A percentile compares a stretch with the other conserved stretches of the same genome.
phyloP scores from a whole-genome alignment of 805 yeast genomes.

The Kuraishia hungarica region DNA sequence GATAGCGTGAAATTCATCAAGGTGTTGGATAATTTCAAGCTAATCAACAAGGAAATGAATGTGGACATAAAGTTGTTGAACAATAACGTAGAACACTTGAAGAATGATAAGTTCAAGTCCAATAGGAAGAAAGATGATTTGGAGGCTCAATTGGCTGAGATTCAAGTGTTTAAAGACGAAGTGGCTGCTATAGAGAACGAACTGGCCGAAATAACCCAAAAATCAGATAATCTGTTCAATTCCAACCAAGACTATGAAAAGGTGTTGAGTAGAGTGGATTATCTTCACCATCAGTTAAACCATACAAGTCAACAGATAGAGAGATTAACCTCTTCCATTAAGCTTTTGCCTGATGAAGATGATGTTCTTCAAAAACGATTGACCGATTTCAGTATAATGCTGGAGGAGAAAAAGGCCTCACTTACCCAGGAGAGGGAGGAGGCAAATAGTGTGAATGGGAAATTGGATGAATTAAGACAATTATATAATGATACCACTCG shows the following conservation, averaged over 20 bases:
- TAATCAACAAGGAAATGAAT: conserved; percentile 67
- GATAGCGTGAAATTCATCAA: conserved; percentile 92
- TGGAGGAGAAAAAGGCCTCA: conserved; percentile 7
- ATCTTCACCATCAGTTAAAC: conserved; percentile 36
- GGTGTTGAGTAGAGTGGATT: conserved; percentile 54
- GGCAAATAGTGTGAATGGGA: conserved; percentile 9
- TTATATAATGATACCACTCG: conserved; percentile 30
- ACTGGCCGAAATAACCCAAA: conserved; percentile 43
- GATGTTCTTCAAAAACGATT: conserved; percentile 30
- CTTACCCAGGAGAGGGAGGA: conserved; percentile 14
- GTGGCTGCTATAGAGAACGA: conserved; percentile 39
- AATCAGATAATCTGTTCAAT: conserved; percentile 57
- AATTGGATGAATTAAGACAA: conserved; percentile 17
- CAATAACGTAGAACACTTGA: conserved; percentile 71
- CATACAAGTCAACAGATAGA: conserved; percentile 41
- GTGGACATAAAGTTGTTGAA: conserved; percentile 68
- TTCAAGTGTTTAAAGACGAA: conserved; percentile 36
- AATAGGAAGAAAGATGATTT: conserved; percentile 43
- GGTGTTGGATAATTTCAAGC: conserved; percentile 73
- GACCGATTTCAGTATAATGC: conserved; percentile 28
- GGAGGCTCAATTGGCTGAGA: conserved; percentile 29
- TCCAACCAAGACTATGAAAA: conserved; percentile 78
- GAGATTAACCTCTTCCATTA: conserved; percentile 40
- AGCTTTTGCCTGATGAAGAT: conserved; percentile 33
- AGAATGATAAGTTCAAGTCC: conserved; percentile 68